Base-by-base conservation (phyloP, 495 filamentous ascomycete genomes). In the Penicillium coprophilum region DNA sequence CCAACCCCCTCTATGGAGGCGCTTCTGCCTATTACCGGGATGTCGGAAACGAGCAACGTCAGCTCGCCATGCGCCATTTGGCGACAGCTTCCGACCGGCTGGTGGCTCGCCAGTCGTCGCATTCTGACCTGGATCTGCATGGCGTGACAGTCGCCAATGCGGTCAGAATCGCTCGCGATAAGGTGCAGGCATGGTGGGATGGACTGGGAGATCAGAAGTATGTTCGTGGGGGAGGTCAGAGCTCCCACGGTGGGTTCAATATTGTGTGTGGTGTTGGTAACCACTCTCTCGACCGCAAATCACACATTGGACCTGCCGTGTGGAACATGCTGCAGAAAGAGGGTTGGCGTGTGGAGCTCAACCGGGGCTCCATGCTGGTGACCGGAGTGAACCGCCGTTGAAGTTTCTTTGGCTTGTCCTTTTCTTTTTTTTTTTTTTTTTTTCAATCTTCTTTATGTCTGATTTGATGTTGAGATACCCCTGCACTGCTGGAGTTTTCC, bases 241-340 rank as follows among this genome's bases (percentile, higher is more conserved):
- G 68, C 55, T 53, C 58, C 46, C 61, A 80, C 64, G 56, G 70
- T 57, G 77, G 81, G 34, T 89, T 87, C 60, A 81, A 79, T 38
- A 87, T 98, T 23, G 78, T 98, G 23, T 96, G 91, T 0, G 94
- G 94, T 3, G 47, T 84, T 5, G 94, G 94, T 6, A 74, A 76
- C 31, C 94, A 98, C 66, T 91, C 85, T 47, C 80, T 82, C n/a
- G 85, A 85, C 39, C 91, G 92, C 0, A 86, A 78, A 30, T 85
- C 85, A 1, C 86, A 83, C 55, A 60, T 98, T 23, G 85, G 90
- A 2, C 89, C 88, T 32, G 88, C 89, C n/a, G 91, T 98, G 1
- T 84, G 76, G 49, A 88, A 80, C 65, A 87, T 87, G 74, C 68
- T 98, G 51, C 75, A 83, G 46, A 78, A 78, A 36, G 89, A 93